phyloP scores from a whole-genome alignment of 805 yeast genomes.

The Kodamaea neixiangensis region DNA sequence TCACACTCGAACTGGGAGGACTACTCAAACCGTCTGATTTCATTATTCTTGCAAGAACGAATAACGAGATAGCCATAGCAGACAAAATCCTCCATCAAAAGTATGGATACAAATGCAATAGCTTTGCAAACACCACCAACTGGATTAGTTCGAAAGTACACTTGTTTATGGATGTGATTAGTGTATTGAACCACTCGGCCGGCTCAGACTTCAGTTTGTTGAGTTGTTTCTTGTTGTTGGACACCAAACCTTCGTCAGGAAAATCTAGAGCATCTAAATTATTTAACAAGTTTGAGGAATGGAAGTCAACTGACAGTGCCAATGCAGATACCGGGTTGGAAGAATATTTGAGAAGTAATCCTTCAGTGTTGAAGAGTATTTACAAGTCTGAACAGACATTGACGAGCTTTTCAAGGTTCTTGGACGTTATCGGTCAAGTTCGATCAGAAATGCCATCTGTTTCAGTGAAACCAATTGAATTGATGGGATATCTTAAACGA shows the following conservation, averaged over 20 bases:
- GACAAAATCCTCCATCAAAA: slow-evolving; percentile 31
- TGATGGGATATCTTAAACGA: slow-evolving; percentile 34
- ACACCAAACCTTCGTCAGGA: slow-evolving; percentile 21
- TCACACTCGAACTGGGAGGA: slow-evolving; percentile 45
- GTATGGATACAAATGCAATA: slow-evolving; percentile 45
- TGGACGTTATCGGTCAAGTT: background rate
- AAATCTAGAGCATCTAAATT: slow-evolving; percentile 27
- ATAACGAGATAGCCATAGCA: slow-evolving; percentile 46
- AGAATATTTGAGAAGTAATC: background rate
- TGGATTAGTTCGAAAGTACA: slow-evolving; percentile 53
- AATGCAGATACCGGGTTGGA: background rate
- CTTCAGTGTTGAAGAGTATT: background rate
- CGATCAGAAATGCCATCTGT: background rate
- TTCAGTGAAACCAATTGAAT: slow-evolving; percentile 30
- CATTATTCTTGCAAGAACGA: slow-evolving; percentile 54
- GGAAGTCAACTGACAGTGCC: background rate
- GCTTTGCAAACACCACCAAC: slow-evolving; percentile 47
- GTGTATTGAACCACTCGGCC: slow-evolving; percentile 35
- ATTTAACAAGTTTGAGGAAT: slow-evolving; percentile 22
- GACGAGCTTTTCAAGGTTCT: background rate
- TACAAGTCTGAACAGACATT: slow-evolving; percentile 5
- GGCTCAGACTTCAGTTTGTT: slow-evolving; percentile 36
- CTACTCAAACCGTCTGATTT: slow-evolving; percentile 48
- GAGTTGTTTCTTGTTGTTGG: slow-evolving; percentile 28
- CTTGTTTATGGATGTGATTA: slow-evolving; percentile 51